These are phyloP conservation scores for Dioscorea zingiberensis DNA, from an alignment of 106 monocot genomes.

Conservation along the genomic window DNA sequence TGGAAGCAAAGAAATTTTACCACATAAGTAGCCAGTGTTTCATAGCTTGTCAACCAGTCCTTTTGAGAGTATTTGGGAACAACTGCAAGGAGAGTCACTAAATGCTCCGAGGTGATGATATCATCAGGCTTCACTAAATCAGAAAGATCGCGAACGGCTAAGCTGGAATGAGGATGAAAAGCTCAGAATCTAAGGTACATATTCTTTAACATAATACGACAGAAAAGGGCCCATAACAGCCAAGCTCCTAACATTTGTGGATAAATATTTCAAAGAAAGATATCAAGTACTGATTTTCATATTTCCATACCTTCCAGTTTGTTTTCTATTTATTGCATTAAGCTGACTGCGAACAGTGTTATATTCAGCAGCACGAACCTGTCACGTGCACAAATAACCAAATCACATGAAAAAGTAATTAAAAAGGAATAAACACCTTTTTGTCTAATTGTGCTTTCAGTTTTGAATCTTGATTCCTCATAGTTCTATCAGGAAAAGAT, in stretches of 20 bases:
- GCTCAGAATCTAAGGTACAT: background rate
- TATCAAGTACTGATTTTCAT: no score
- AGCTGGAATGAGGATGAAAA: conserved; percentile 34
- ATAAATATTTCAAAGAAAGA: background rate
- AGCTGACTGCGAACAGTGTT: conserved; percentile 91
- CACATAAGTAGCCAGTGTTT: conserved; percentile 79
- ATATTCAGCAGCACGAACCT: conserved; percentile 90
- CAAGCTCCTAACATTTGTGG: background rate
- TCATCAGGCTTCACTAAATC: conserved; percentile 87
- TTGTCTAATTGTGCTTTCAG: no score
- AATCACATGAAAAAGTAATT: background rate
- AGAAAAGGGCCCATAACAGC: background rate
- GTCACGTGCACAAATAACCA: background rate
- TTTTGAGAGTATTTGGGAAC: conserved; percentile 95
- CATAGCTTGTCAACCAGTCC: conserved; percentile 90
- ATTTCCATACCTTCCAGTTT: conserved; percentile 72
- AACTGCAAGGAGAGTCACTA: conserved; percentile 86
- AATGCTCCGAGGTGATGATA: conserved; percentile 86
- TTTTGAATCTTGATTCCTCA: no score
- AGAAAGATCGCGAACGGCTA: conserved; percentile 93
- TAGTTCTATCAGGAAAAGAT: no score
- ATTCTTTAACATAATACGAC: background rate
- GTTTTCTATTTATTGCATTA: conserved; percentile 95
- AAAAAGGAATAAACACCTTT: background rate
- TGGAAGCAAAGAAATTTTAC: conserved; percentile 21